Base-by-base conservation (phyloP, 2,329 filamentous ascomycete species). In the Monilinia fructigena region DNA sequence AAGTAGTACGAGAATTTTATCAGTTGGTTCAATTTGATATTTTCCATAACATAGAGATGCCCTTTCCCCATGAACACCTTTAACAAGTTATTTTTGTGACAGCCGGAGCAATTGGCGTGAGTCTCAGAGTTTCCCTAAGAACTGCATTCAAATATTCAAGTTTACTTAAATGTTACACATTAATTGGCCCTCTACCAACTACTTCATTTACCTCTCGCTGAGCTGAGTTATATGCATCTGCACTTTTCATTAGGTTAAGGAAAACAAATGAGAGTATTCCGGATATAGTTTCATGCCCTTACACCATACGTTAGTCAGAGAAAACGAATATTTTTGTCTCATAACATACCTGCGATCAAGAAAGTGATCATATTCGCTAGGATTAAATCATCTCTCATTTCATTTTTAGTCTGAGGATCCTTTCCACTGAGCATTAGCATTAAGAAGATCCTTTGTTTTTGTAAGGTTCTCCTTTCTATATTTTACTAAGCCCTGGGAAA, bases 281-380 rank as follows among this genome's bases (percentile, higher is more conserved):
- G 28, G 80, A 79, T 0, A 89, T 89, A 0, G 90, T 92, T 71
- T 91, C 89, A 69, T 91, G 88, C 3, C 87, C 81, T 70, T 77
- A 74, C 26, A 55, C 62, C 58, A 65, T 14, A 62, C 5, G 82
- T 85, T 76, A 91, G 83, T 83, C 18, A 55, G 28, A 28, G 28
- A 28, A 28, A 28, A 28, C 28, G 28, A 28, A 28, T 28, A 3
- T 4, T 28, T 28, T 28, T 28, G 28, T 28, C 4, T 28, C 28
- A 28, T 28, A 28, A 28, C 28, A 28, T 28, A 28, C 28, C 28
- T 3, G 28, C 28, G 28, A 28, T 28, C 28, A 92, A 76, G 70
- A 91, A 90, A 0, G 88, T 91, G 68, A 89, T 86, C 76, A 92
- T 84, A 70, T 92, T 89, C 74, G 87, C 81, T 14, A 85, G 83